Base-by-base conservation (phyloP, 169 alveolate species). In the Plasmodium malariae region DNA sequence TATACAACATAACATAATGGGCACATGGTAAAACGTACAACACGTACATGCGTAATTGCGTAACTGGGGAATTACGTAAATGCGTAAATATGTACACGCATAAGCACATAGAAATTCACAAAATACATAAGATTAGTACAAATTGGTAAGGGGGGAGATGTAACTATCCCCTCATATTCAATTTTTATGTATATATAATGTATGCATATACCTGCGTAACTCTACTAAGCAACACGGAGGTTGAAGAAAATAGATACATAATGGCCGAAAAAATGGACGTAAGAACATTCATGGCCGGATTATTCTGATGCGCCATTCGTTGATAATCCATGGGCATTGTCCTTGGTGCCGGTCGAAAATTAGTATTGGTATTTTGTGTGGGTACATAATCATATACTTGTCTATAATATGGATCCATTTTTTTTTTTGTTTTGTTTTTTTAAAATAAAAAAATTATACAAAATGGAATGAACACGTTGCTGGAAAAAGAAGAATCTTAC, bases 331-430 rank as follows among this genome's bases (percentile, higher is more conserved):
- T 62, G 72, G 51, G 2, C 51, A 21, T 62, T 19, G 45, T 24
- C 49, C 45, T 1, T 3, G 72, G 51, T 26, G 1, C 7, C 4
- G 1, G 43, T 26, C 21, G 0, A 5, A 21, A 4, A 1, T n/a
- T 21, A 19, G 65, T 5, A 6, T 3, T 0, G 6, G 17, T 28
- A 0, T 1, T 1, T 55, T 26, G 24, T 2, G 63, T 68, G 4
- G 55, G 78, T 21, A 19, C 55, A 51, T 14, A n/a, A 17, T 40
- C 78, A 19, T 68, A 68, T 28, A 68, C 26, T 40, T 68, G 63
- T 19, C 30, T 68, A n/a, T 68, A 68, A 51, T 68, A 68, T 68
- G 78, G 19, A n/a, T 68, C 78, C 78, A 68, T 68, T 68, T 17
- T 40, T 12, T 3, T 34, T 14, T 17, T 2, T 17, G 12, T n/a